Conservation (phyloP, 768 basidiomycete genomes). For the Tylopilus vinaceipallidus region DNA sequence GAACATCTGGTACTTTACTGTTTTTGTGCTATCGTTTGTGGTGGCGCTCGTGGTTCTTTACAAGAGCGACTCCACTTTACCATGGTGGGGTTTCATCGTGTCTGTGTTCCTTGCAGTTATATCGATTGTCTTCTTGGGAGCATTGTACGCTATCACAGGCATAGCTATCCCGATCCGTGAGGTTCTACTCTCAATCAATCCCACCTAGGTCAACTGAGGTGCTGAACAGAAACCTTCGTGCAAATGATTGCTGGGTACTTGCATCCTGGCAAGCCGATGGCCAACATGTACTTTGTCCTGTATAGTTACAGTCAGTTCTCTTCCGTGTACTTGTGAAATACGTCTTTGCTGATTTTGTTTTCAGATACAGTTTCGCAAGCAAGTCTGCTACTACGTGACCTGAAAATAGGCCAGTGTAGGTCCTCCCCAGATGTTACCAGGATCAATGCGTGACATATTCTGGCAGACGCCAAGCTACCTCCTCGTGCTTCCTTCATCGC, state of each 20-base stretch:
- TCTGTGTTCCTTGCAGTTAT: constrained; percentile 49
- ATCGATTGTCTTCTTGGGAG: constrained; percentile 52
- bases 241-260: constrained; percentile 41
- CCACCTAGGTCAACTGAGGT: neutral
- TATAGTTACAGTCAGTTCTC: constrained; percentile 43
- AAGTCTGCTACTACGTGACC: neutral
- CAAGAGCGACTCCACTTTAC: constrained; percentile 49
- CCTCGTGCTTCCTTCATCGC: constrained; percentile 63
- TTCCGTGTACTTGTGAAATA: constrained; percentile 7
- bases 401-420: neutral
- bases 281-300: constrained; percentile 44
- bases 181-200: constrained; percentile 2
- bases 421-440: neutral
- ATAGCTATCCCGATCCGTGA: constrained; percentile 14
- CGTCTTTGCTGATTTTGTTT: neutral
- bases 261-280: constrained; percentile 38
- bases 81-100: constrained; percentile 59
- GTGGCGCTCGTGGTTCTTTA: constrained; percentile 57
- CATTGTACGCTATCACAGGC: constrained; percentile 51
- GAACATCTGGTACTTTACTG: constrained; percentile 33
- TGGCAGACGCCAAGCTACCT: constrained; percentile 49
- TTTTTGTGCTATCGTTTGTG: constrained; percentile 35
- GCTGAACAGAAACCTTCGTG: constrained; percentile 26
- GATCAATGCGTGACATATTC: too few species aligned
- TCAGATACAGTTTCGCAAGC: neutral